These are phyloP conservation scores for Cerrena zonata DNA, from an alignment of 1,284 basidiomycete genomes.

Conservation along the genomic window DNA sequence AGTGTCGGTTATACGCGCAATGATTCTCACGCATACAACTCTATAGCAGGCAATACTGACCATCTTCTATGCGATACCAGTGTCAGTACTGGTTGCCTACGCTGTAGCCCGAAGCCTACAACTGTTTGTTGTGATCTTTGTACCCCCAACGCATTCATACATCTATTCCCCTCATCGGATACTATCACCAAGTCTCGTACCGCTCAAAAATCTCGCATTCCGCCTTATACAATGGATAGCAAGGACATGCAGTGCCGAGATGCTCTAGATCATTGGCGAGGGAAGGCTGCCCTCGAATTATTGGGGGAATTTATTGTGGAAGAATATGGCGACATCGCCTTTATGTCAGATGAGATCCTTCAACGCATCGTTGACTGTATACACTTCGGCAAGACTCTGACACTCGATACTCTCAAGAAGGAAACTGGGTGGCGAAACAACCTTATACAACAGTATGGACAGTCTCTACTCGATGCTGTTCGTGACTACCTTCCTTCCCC, in stretches of 20 bases:
- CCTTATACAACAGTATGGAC: neutral
- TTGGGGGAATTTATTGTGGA: neutral
- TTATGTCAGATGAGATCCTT: neutral
- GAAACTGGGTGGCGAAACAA: neutral
- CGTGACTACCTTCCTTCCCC: neutral
- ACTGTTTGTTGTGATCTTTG: constrained; percentile 11
- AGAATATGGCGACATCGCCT: neutral
- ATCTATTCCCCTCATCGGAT: neutral
- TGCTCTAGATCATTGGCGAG: neutral
- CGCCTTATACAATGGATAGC: neutral
- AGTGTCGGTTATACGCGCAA: no score
- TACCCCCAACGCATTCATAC: constrained; percentile 1
- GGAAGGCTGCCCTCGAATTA: neutral
- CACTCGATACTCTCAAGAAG: neutral
- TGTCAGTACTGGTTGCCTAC: constrained; percentile 3
- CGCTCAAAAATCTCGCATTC: neutral
- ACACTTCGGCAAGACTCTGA: neutral
- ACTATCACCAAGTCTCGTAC: neutral
- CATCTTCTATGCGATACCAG: neutral
- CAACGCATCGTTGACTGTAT: neutral
- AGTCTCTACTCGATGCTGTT: neutral
- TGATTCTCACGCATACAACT: neutral
- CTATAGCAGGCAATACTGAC: constrained; percentile 2
- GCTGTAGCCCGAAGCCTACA: constrained; percentile 3
- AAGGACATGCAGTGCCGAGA: neutral